A percentile compares a stretch with the other conserved stretches of the same genome.
Conservation (phyloP, 208 protist genomes). For the Angomonas deanei region DNA sequence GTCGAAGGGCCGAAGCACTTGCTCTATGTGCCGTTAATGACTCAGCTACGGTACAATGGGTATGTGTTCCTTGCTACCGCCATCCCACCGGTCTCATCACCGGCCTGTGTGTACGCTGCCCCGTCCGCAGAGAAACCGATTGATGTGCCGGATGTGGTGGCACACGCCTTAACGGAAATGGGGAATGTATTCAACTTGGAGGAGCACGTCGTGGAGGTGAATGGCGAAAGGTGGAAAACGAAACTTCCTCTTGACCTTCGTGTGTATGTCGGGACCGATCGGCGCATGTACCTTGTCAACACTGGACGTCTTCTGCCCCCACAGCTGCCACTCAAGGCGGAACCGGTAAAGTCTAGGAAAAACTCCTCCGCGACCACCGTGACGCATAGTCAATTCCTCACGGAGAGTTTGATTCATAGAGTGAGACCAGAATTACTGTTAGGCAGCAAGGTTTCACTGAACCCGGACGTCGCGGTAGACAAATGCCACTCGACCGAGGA, state of each 20-base stretch:
- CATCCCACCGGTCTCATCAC: slow-evolving; percentile 35
- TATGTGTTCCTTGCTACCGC: slow-evolving; percentile 42
- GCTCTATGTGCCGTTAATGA: slow-evolving; percentile 44
- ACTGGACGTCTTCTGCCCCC: slow-evolving; percentile 43
- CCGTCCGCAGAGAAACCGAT: slow-evolving; percentile 4
- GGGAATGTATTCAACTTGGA: slow-evolving; percentile 27
- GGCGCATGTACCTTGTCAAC: slow-evolving; percentile 64
- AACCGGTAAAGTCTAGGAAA: neutral
- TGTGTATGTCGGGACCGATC: slow-evolving; percentile 48
- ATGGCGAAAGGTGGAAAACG: slow-evolving; percentile 5
- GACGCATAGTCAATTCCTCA: slow-evolving; percentile 1
- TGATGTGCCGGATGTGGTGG: slow-evolving; percentile 20
- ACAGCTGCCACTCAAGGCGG: slow-evolving; percentile 13
- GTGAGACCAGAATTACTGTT: slow-evolving; percentile 51
- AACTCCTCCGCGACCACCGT: neutral
- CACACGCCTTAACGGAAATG: slow-evolving; percentile 23
- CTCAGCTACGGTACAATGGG: slow-evolving; percentile 50
- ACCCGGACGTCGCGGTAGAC: slow-evolving; percentile 28
- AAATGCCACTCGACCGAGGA: slow-evolving; percentile 18
- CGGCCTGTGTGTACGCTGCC: slow-evolving; percentile 18
- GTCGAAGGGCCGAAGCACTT: slow-evolving; percentile 35
- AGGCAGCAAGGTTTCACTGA: slow-evolving; percentile 24
- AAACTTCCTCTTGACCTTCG: slow-evolving; percentile 9
- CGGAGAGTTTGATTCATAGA: neutral
- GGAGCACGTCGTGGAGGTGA: slow-evolving; percentile 15